Base-by-base conservation (phyloP, 306 rosid species). In the Glycyrrhiza uralensis region DNA sequence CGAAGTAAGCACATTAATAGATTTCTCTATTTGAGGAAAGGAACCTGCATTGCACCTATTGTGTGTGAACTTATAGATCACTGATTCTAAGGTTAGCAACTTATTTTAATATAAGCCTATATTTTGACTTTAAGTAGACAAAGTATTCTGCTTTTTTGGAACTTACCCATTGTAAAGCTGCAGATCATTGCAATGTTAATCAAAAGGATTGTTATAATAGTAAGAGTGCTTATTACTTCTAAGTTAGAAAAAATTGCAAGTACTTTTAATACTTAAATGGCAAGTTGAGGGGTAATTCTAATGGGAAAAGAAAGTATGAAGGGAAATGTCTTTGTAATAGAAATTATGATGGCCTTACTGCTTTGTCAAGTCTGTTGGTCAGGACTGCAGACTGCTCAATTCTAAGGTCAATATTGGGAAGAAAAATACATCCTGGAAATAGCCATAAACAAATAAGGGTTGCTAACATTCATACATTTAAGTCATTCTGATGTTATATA, bases 261-360 rank as follows among this genome's bases (percentile, higher is more conserved):
- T n/a, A 14, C 58, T 75, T 65, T 41, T 74, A 52, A 38, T 50
- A n/a, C 72, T 14, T 64, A 20, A 66, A 12, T 23, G 52, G 14
- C 36, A 44, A 47, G 20, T 26, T 67, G 47, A 36, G 32, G 58
- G 26, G 55, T 47, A 19, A 7, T 49, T 77, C 57, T 38, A n/a
- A 35, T 19, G 26, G 44, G 24, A 58, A 23, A 39, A 46, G 23
- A 76, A 32, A 32, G 7, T 32, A 32, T 6, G 36, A 32, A 32
- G 7, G 36, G 36, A 2, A 32, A 32, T 32, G n/a, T n/a, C n/a
- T n/a, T n/a, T n/a, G n/a, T n/a, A n/a, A n/a, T n/a, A n/a, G n/a
- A n/a, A n/a, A n/a, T n/a, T n/a, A 26, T 56, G 26, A 73, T 29
- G 52, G 3, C 54, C 41, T 66, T 75, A 55, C 38, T n/a, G n/a